Evolutionary conservation across 1,284 basidiomycete genomes (phyloP), one percentile per base, ranked within the genome.

Genomic region (Pholiota adiposa): DNA sequence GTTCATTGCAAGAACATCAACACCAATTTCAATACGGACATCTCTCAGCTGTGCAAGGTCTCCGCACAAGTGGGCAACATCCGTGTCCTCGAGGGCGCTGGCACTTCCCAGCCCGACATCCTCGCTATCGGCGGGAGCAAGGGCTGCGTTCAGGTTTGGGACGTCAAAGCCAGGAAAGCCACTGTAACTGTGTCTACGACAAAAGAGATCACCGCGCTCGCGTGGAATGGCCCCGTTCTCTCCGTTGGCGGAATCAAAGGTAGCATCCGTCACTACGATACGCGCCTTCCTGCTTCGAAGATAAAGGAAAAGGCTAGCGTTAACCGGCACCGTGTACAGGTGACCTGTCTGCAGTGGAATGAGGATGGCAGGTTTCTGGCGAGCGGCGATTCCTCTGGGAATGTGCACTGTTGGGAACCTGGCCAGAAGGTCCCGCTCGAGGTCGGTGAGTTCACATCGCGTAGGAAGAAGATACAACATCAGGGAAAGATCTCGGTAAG

Each of bases 391-490:
- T 76, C 78, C 41, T 75, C 73, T 55, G 85, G 85, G 0, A 74
- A 73, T 1, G 78, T 86, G 0, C 77, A 81, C 62, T 80, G 79
- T 58, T 86, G 84, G 84, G 83, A 85, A 66, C 66, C 73, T 14
- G 75, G 82, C 34, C 73, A 76, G 44, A 77, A 74, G 40, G 72
- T 76, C 8, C 82, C 84, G 0, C 71, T 86, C 7, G 81, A 86
- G 41, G 79, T 85, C 1, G 84, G 84, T 5, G 83, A 85, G 55
- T 78, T 81, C 63, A 73, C 81, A 12, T 79, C 82, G 61, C 73
- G 82, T 33, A 74, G 82, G 12, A 83, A 82, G 67, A 84, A 84
- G 66, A 85, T 87, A 65, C 83, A 84, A 64, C 86, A 87, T 63
- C 65, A 69, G 0, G 82, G 77, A 29, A 77, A 80, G 0, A 80